A percentile compares a stretch with the other conserved stretches of the same genome.
Conservation (phyloP, 2,329 filamentous ascomycete species). For the Diplodia intermedia region DNA sequence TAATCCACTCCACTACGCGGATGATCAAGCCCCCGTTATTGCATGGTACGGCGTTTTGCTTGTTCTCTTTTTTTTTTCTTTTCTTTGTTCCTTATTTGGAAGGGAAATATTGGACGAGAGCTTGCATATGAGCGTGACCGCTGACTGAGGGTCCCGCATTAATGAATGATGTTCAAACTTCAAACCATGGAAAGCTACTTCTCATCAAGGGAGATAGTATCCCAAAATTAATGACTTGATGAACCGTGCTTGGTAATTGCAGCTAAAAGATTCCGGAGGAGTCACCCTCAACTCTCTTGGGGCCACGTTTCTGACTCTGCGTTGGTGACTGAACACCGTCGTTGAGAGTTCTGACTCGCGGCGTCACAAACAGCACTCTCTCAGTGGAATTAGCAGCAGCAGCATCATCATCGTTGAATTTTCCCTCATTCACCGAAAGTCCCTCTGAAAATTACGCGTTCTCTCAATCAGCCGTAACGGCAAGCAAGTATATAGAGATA, state of each 20-base stretch:
- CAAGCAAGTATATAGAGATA: neutral
- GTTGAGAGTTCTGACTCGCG: neutral
- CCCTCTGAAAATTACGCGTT: neutral
- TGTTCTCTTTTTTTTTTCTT: neutral
- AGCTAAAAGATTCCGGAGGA: neutral
- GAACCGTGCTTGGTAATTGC: neutral
- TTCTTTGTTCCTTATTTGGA: neutral
- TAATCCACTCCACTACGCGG: too few relatives aligned
- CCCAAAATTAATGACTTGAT: neutral
- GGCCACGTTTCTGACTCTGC: too few relatives aligned
- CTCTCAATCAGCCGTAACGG: neutral
- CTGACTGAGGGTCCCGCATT: neutral
- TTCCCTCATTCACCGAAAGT: neutral
- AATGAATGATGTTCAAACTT: constrained; percentile 9
- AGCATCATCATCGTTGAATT: neutral
- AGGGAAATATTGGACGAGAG: neutral
- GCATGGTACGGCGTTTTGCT: constrained; percentile 7
- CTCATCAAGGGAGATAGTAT: neutral
- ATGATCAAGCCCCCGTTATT: neutral
- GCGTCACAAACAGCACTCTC: neutral
- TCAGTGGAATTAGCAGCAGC: neutral
- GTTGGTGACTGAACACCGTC: neutral
- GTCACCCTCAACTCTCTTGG: too few relatives aligned
- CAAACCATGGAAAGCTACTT: neutral
- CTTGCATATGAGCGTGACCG: neutral